phyloP scores from a whole-genome alignment of 108 stramenopile species.

The Pseudonitzschia pungens region DNA sequence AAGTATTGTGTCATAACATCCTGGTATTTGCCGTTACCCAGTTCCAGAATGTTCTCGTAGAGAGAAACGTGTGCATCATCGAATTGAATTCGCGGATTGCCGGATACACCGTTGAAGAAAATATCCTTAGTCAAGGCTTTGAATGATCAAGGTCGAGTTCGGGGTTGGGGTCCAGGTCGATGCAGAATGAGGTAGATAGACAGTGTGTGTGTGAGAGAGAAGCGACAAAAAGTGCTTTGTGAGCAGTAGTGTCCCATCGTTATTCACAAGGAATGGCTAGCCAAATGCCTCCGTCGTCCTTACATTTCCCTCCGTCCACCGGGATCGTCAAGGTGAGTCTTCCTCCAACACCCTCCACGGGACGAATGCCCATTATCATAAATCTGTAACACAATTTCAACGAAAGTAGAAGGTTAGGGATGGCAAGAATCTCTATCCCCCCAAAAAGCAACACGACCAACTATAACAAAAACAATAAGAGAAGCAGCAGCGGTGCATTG shows the following conservation, averaged over 20 bases:
- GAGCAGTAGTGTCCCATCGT: too few relatives aligned
- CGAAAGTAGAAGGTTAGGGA: too few relatives aligned
- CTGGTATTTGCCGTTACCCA: background rate
- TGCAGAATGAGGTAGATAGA: too few relatives aligned
- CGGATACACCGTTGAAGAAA: background rate
- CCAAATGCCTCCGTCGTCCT: background rate
- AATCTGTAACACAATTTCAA: background rate
- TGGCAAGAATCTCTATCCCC: too few relatives aligned
- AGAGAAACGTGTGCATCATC: background rate
- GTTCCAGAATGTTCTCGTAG: background rate
- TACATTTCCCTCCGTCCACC: background rate
- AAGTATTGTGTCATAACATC: background rate
- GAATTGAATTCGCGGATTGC: slow-evolving; percentile 4
- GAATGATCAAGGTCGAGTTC: too few relatives aligned
- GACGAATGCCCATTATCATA: background rate
- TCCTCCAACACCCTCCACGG: background rate
- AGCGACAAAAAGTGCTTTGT: too few relatives aligned
- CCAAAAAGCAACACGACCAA: too few relatives aligned
- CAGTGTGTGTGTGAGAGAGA: too few relatives aligned
- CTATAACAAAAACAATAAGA: too few relatives aligned
- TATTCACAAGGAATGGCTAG: too few relatives aligned
- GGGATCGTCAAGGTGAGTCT: background rate
- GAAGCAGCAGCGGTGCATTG: too few relatives aligned
- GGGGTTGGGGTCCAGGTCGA: too few relatives aligned
- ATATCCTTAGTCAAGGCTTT: background rate